Base-by-base conservation (phyloP, 2,329 filamentous ascomycete species). In the Hypoxylon sp. region DNA sequence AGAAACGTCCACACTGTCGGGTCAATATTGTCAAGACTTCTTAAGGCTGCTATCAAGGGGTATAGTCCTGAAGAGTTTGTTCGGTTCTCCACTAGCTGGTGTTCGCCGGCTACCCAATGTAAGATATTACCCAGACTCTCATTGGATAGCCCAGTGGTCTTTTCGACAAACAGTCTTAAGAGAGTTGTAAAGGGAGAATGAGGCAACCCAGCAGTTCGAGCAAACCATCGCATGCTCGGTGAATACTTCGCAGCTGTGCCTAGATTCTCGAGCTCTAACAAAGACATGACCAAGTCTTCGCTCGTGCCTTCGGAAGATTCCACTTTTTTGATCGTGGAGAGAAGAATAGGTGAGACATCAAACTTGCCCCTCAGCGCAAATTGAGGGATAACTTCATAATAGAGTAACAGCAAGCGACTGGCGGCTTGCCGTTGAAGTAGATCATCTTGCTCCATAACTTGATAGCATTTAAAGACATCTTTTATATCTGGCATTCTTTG, bases 181-280 rank as follows among this genome's bases (percentile, higher is more conserved):
- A 95, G 84, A 0, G 90, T 89, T n/a, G 88, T 88, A 69, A 94
- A 93, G 0, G 92, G 91, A 3, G 92, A 93, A 42, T 88, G 82
- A 1, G 80, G 77, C n/a, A 92, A 82, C 0, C 85, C 85, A 70
- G 91, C 88, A 65, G 83, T 87, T 75, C 92, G 94, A 69, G 92
- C 87, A 83, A 96, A 98, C 95, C 95, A 98, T 69, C 92, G 90
- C 90, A 97, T 96, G 5, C 91, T 90, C 0, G 92, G 90, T 2
- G 94, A 97, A 73, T 91, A 89, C 69, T 90, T 88, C 3, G 94
- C 94, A 77, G 98, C 92, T 31, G 90, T 87, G 17, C 97, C 88
- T 17, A 97, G 83, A 77, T 95, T 92, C 77, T 94, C 91, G 29
- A 98, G 83, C 79, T 97, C 93, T 74, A 94, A 87, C 9, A 92